phyloP scores from a whole-genome alignment of 2,329 filamentous ascomycete species.

The Penicillium sp. region DNA sequence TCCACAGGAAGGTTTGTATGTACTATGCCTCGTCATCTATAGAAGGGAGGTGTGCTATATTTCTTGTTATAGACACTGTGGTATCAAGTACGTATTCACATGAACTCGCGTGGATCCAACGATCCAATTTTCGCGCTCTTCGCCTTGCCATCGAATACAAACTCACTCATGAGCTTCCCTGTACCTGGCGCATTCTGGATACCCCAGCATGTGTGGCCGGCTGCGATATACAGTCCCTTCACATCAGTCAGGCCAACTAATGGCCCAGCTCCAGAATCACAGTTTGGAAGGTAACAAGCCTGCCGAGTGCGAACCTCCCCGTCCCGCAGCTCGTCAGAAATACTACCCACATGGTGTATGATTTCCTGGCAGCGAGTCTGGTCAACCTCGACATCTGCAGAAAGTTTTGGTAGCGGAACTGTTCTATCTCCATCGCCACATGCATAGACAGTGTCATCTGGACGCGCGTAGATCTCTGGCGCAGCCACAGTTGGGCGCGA shows the following conservation, averaged over 20 bases:
- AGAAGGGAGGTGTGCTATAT: not conserved
- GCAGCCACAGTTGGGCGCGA: constrained; percentile 63
- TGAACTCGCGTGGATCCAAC: constrained; percentile 64
- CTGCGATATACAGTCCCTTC: constrained; percentile 73
- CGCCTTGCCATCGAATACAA: constrained; percentile 69
- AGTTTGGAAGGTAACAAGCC: constrained; percentile 86
- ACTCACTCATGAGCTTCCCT: constrained; percentile 75
- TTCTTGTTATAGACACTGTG: not conserved
- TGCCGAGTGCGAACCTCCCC: constrained; percentile 72
- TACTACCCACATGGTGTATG: constrained; percentile 66
- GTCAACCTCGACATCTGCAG: constrained; percentile 74
- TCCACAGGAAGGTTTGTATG: not conserved
- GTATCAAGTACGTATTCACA: constrained; percentile 20
- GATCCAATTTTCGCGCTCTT: constrained; percentile 64
- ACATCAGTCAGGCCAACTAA: constrained; percentile 73
- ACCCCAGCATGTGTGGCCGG: constrained; percentile 96
- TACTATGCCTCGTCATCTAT: not conserved
- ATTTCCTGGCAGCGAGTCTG: constrained; percentile 78
- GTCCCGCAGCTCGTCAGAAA: constrained; percentile 59
- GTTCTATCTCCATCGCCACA: constrained; percentile 83
- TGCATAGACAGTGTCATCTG: constrained; percentile 85
- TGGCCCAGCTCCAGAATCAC: constrained; percentile 64
- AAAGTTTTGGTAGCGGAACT: constrained; percentile 71
- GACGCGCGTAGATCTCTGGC: constrained; percentile 91
- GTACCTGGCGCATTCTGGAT: constrained; percentile 94